A percentile compares a stretch with the other conserved stretches of the same genome.
phyloP scores from a whole-genome alignment of 23 red algal species.

The Gracilaria gracilis region DNA sequence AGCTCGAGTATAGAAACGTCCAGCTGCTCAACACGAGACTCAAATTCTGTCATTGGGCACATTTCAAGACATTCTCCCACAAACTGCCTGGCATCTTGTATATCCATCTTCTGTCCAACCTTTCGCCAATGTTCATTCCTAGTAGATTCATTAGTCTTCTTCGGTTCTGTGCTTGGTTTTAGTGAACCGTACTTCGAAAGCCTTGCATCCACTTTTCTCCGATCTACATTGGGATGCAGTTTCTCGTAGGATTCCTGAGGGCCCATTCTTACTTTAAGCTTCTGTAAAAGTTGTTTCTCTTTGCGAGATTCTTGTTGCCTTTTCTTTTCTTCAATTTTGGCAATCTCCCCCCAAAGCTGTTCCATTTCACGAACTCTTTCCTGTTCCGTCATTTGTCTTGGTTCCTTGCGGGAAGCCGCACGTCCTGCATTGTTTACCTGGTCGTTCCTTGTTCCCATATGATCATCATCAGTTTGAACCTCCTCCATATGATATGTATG shows the following conservation, averaged over 20 bases:
- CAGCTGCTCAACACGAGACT: constrained; percentile 55
- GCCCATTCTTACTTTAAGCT: not conserved
- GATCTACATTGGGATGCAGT: not conserved
- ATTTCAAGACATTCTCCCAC: constrained; percentile 93
- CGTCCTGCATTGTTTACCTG: not conserved
- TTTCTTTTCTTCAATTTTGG: constrained; percentile 27
- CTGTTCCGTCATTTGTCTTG: constrained; percentile 11
- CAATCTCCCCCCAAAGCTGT: constrained; percentile 44
- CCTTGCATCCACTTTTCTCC: constrained; percentile 32
- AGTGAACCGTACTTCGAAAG: not conserved
- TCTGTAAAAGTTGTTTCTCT: not conserved
- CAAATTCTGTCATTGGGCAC: constrained; percentile 85
- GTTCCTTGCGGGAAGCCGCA: not conserved
- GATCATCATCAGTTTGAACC: not conserved
- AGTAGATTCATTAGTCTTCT: not conserved
- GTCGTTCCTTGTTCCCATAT: not conserved
- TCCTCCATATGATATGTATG: not conserved
- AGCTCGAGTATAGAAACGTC: constrained; percentile 58
- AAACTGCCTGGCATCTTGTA: constrained; percentile 55
- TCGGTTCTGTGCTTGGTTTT: not conserved
- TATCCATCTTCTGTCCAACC: constrained; percentile 34
- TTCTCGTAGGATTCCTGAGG: not conserved
- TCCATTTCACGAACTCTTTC: constrained; percentile 46
- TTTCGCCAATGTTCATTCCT: constrained; percentile 41
- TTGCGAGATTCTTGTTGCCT: not conserved